A percentile compares a stretch with the other conserved stretches of the same genome.
Conservation (phyloP, 441 rosid genomes). For the Monsonia emarginata region DNA sequence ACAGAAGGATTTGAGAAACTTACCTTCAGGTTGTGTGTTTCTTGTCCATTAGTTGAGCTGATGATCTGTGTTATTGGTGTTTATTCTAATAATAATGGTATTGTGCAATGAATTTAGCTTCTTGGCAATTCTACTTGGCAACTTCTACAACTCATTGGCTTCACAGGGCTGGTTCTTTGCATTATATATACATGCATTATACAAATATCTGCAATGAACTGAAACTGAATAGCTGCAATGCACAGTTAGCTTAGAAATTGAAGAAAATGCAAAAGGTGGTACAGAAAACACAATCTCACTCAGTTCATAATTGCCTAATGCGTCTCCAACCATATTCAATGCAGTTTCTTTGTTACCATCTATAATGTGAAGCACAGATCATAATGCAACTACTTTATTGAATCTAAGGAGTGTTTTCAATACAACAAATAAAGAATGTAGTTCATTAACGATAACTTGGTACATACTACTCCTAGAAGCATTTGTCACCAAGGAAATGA, state of each 20-base stretch:
- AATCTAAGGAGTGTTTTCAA: neutral
- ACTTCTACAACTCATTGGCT: neutral
- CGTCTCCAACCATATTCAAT: no score
- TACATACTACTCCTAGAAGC: neutral
- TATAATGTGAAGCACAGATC: neutral
- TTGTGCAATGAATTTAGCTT: neutral
- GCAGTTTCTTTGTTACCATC: no score
- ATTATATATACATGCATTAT: no score
- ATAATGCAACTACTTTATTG: neutral
- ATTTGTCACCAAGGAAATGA: neutral
- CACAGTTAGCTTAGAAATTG: neutral
- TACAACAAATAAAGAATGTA: neutral
- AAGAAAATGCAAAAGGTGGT: neutral
- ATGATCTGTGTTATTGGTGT: neutral
- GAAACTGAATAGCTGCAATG: no score
- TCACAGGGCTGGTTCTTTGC: neutral
- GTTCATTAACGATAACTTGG: neutral
- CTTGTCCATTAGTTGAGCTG: neutral
- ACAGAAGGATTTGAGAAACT: constrained; percentile 24
- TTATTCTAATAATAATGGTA: neutral
- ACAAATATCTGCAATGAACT: neutral
- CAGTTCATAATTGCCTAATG: neutral
- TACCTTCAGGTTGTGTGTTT: constrained; percentile 25
- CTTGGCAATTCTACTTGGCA: neutral
- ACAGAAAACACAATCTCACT: neutral